Percentiles rank a stretch among this genome's conserved stretches.
Evolutionary conservation across 345 rosid genomes (phyloP).

Genomic region (Brassica carinata): DNA sequence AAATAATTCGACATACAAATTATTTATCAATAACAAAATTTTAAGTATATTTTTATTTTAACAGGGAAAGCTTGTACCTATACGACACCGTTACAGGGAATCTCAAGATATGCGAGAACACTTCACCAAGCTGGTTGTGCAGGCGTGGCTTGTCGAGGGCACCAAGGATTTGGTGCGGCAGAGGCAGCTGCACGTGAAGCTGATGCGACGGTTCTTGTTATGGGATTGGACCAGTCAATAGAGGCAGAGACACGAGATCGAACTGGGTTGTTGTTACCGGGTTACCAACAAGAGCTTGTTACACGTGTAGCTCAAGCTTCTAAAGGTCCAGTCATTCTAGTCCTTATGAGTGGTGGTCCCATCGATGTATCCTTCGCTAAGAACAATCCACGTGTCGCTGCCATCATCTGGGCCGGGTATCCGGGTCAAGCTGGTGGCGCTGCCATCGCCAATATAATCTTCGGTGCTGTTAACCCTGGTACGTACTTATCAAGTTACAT

Average conservation of each 20-base stretch:
- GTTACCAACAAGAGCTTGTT: constrained; percentile 77
- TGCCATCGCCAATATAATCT: constrained; percentile 77
- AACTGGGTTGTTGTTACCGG: constrained; percentile 65
- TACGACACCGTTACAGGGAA: constrained; percentile 74
- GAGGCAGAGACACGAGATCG: constrained; percentile 83
- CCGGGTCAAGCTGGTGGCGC: constrained; percentile 96
- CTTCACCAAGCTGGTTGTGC: constrained; percentile 67
- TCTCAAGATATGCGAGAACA: constrained; percentile 61
- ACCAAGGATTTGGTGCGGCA: constrained; percentile 51
- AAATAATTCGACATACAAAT: neutral
- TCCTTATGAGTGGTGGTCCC: constrained; percentile 86
- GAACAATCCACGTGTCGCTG: constrained; percentile 64
- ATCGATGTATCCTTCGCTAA: constrained; percentile 85
- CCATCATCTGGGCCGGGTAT: constrained; percentile 97
- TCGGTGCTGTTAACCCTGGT: constrained; percentile 88
- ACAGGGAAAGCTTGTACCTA: constrained; percentile 76
- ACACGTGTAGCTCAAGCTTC: constrained; percentile 68
- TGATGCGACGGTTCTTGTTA: constrained; percentile 74
- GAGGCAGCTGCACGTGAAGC: constrained; percentile 64
- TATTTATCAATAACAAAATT: neutral
- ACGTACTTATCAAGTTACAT: neutral
- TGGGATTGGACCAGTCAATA: constrained; percentile 90
- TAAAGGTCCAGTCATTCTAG: constrained; percentile 67
- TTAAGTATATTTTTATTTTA: neutral
- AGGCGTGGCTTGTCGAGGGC: constrained; percentile 53